Base-by-base conservation (phyloP, 2,329 filamentous ascomycete genomes). In the Grosmannia clavigera region DNA sequence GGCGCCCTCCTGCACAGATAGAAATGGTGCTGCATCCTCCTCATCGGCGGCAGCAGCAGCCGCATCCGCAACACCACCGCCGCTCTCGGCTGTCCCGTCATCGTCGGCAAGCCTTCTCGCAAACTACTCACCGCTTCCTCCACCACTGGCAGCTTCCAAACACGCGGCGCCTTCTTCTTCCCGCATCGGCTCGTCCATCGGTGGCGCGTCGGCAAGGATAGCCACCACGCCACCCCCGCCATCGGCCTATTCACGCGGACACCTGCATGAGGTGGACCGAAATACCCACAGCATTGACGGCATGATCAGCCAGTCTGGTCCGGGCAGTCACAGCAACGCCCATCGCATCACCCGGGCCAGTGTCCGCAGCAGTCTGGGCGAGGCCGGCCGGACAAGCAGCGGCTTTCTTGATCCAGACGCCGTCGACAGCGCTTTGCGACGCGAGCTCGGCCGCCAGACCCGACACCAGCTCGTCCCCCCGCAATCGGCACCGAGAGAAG, bases 341-440 rank as follows among this genome's bases (percentile, higher is more conserved):
- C 22, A 35, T 7, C 57, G 50, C 35, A 27, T 19, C 19, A 25
- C 31, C 1, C 48, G 57, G n/a, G 29, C 31, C 57, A 53, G 46
- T 14, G 57, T 33, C 22, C 48, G 57, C 33, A 55, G 19, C 51
- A 51, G 57, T n/a, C 6, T 53, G 48, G 22, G 54, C 53, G 25
- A 35, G 29, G 19, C 6, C 3, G 40, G 27, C 43, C 55, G 55
- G 27, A 27, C 40, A 5, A 50, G 55, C 19, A n/a, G 35, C 46
- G 35, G 46, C 38, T 71, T 68, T 2, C 68, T 83, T 48, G 79
- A 83, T 63, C 67, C 76, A 27, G 77, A 81, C 55, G 74, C 73
- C 4, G 72, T 82, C 51, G 77, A 81, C 60, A 74, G 72, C 62
- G 79, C 79, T 31, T 68, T 83, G 57, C 71, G 79, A 16, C 74